phyloP scores from a whole-genome alignment of 2,329 filamentous ascomycete genomes.

The Aspergillus neoniger region DNA sequence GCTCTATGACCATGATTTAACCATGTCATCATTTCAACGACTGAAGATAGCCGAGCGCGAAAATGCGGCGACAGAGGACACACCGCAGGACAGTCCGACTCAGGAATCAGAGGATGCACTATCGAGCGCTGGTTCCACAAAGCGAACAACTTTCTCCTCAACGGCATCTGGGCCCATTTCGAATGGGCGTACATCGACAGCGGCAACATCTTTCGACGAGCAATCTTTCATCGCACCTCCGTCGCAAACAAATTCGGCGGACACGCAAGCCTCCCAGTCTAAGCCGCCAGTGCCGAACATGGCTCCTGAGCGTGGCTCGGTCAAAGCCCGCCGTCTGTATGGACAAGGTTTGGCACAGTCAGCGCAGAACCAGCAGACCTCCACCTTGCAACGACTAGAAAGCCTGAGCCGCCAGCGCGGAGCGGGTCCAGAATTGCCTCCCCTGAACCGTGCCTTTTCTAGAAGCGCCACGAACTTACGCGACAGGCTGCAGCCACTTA shows the following conservation, averaged over 20 bases:
- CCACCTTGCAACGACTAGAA: conserved; percentile 76
- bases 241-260: conserved; percentile 16
- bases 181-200: conserved; percentile 74
- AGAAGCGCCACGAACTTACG: conserved; percentile 69
- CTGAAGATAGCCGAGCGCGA: conserved; percentile 60
- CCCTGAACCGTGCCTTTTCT: conserved; percentile 48
- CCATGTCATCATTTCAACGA: conserved; percentile 79
- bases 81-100: conserved; percentile 41
- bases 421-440: conserved; percentile 54
- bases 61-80: conserved; percentile 46
- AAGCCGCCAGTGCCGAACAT: conserved; percentile 33
- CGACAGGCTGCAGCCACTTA: conserved; percentile 46
- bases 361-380: conserved; percentile 75
- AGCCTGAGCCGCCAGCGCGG: conserved; percentile 68
- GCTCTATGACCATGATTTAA: conserved; percentile 85
- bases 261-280: conserved; percentile 27
- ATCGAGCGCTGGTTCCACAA: conserved; percentile 67
- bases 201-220: conserved; percentile 84
- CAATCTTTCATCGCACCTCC: conserved; percentile 50
- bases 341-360: conserved; percentile 80
- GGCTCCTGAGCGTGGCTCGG: conserved; percentile 64
- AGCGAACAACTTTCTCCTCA: conserved; percentile 81
- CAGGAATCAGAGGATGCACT: conserved; percentile 49
- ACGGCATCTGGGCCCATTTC: conserved; percentile 73
- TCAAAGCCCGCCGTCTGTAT: conserved; percentile 74